A percentile compares a stretch with the other conserved stretches of the same genome.
phyloP scores from a whole-genome alignment of 1,139 yeast genomes.

The Entelexis paramagnoliae region DNA sequence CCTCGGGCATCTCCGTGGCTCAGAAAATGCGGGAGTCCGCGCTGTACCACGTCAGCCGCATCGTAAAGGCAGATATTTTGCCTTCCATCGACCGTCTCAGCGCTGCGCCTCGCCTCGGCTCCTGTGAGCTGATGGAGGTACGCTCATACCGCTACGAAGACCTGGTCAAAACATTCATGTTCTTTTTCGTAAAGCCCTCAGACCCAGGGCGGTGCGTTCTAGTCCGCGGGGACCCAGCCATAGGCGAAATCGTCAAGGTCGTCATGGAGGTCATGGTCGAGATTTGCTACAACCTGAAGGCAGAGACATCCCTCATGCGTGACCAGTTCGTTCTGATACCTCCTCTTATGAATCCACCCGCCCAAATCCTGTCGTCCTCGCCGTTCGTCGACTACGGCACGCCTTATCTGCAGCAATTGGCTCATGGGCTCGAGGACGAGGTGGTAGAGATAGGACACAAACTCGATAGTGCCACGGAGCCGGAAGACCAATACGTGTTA shows the following conservation, averaged over 20 bases:
- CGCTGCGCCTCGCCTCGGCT: constrained; percentile 53
- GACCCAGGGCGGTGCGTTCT: constrained; percentile 73
- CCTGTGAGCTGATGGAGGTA: constrained; percentile 62
- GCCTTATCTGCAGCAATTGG: constrained; percentile 51
- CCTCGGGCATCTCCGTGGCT: constrained; percentile 68
- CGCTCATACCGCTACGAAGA: constrained; percentile 48
- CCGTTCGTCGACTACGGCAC: constrained; percentile 62
- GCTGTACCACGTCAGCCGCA: constrained; percentile 64
- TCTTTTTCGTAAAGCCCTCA: constrained; percentile 64
- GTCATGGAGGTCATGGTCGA: constrained; percentile 73
- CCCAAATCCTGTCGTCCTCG: constrained; percentile 48
- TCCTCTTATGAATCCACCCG: constrained; percentile 21
- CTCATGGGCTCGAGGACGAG: constrained; percentile 44
- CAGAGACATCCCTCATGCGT: constrained; percentile 71
- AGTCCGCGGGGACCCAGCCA: constrained; percentile 47
- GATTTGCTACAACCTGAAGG: constrained; percentile 61
- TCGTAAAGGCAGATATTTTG: constrained; percentile 74
- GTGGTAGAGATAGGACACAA: constrained; percentile 29
- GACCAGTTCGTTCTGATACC: constrained; percentile 58
- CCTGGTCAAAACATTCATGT: constrained; percentile 58
- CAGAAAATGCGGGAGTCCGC: constrained; percentile 75
- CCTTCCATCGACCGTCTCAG: constrained; percentile 57
- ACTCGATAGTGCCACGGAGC: not conserved
- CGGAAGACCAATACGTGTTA: constrained; percentile 22
- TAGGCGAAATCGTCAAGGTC: constrained; percentile 49